A percentile compares a stretch with the other conserved stretches of the same genome.
These are phyloP conservation scores for Niebla homalea DNA, from an alignment of 495 filamentous ascomycete genomes.

Conservation along the genomic window DNA sequence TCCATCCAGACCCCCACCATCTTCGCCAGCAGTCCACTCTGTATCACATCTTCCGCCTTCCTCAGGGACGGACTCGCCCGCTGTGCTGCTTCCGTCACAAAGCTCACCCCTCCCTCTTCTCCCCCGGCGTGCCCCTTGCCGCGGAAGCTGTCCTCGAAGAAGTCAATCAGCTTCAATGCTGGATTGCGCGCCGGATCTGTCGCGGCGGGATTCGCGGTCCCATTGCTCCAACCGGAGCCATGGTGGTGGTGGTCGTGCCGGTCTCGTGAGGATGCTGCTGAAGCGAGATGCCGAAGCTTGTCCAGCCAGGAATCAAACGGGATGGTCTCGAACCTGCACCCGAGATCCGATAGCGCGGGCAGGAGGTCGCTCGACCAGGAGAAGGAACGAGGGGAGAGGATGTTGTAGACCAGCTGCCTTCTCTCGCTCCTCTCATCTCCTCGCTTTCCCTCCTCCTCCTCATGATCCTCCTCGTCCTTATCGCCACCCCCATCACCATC, in stretches of 20 bases:
- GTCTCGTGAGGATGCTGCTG: no score
- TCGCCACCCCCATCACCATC: slow-evolving; percentile 14
- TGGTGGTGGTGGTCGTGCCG: no score
- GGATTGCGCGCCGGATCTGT: slow-evolving; percentile 40
- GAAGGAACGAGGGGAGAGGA: slow-evolving; percentile 38
- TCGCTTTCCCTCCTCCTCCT: not conserved
- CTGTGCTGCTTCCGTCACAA: slow-evolving; percentile 5
- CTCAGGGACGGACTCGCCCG: slow-evolving; percentile 9
- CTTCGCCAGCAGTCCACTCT: slow-evolving; percentile 10
- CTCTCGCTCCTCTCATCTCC: not conserved
- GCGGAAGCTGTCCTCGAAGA: slow-evolving; percentile 20
- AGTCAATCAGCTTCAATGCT: slow-evolving; percentile 45
- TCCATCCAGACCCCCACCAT: slow-evolving; percentile 12
- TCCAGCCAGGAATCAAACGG: slow-evolving; percentile 36
- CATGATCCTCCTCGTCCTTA: slow-evolving; percentile 3
- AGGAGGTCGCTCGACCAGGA: slow-evolving; percentile 39
- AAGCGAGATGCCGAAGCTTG: slow-evolving; percentile 20
- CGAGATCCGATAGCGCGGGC: slow-evolving; percentile 23
- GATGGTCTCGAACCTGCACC: slow-evolving; percentile 29
- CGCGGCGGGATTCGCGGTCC: slow-evolving; percentile 18
- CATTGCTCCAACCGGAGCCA: not conserved
- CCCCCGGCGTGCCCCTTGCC: no score
- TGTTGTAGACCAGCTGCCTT: slow-evolving; percentile 33
- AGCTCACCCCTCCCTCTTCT: not conserved
- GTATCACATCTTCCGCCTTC: slow-evolving; percentile 1